Base-by-base conservation (phyloP, 805 yeast genomes). In the Metschnikowia cerradonensis region DNA sequence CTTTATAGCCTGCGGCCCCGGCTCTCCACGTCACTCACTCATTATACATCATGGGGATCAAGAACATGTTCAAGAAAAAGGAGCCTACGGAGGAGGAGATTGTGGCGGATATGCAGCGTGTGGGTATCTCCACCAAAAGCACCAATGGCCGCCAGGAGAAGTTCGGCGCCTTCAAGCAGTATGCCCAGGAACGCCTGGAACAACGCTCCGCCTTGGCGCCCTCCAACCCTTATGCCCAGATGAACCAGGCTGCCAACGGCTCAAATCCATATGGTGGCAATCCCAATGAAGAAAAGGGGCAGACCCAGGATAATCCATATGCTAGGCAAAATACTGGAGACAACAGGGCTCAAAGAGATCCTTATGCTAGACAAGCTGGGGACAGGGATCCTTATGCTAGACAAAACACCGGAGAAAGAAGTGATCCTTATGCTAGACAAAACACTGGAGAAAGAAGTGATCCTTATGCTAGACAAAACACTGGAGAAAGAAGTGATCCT, bases 31-130 rank as follows among this genome's bases (percentile, higher is more conserved):
- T 42, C 38, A 33, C 31, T 10, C 45, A 23, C 8, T 22, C 23
- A 22, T 22, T 26, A 19, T 4, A 20, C 47, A 35, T 22, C 44
- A 77, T 77, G 81, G 80, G 79, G 10, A 47, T 74, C 55, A 76
- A 69, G 55, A 70, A 71, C 52, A 71, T 75, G 60, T 76, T 77
- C 62, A 73, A 67, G 58, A 74, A 67, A 64, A 79, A 77, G 58
- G 83, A 79, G 54, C 78, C 77, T 35, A 73, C 78, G 26, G 79
- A 75, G 51, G 73, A 68, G 49, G 80, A 79, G 62, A 61, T 77
- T 52, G 61, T 69, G 44, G 71, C 71, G 43, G 68, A 66, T 35
- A 65, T 80, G 52, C 68, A 65, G 51, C 61, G 61, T 20, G 60
- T 66, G 23, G 81, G 81, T 7, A 69, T 79, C 35, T 57, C 78